Percentiles rank a stretch among this genome's conserved stretches.
phyloP scores from a whole-genome alignment of 1,139 yeast genomes.

The Barnettozyma hawaiiensis region DNA sequence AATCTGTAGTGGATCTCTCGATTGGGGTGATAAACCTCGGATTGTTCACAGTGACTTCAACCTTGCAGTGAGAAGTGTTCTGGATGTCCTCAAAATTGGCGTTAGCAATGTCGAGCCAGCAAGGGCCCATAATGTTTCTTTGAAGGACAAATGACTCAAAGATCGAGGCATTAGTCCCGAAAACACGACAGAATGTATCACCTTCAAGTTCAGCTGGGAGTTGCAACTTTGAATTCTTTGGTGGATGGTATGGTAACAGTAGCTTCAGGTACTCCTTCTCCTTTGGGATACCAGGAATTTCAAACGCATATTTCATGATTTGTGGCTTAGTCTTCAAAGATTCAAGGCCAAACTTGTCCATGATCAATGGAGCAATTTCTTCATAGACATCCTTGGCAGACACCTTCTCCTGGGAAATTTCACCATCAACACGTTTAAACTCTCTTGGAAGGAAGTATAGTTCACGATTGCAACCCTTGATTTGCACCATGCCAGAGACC shows the following conservation, averaged over 20 bases:
- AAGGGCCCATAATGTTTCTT: slow-evolving; percentile 91
- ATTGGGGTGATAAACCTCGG: slow-evolving; percentile 49
- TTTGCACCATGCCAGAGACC: slow-evolving; percentile 75
- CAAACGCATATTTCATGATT: slow-evolving; percentile 82
- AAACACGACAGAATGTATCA: slow-evolving; percentile 69
- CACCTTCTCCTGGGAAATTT: slow-evolving; percentile 37
- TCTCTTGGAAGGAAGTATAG: slow-evolving; percentile 73
- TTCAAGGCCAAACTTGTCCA: slow-evolving; percentile 57
- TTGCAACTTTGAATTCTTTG: slow-evolving; percentile 41
- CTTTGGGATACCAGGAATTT: slow-evolving; percentile 70
- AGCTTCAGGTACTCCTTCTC: slow-evolving; percentile 80
- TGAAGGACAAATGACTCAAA: slow-evolving; percentile 86
- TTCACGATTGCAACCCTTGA: slow-evolving; percentile 66
- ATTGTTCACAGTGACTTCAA: slow-evolving; percentile 56
- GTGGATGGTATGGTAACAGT: slow-evolving; percentile 63
- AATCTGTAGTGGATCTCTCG: slow-evolving; percentile 37
- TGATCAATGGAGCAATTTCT: slow-evolving; percentile 62
- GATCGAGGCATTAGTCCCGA: slow-evolving; percentile 69
- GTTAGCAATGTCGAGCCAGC: slow-evolving; percentile 77
- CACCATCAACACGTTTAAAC: slow-evolving; percentile 35
- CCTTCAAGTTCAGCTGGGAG: slow-evolving; percentile 68
- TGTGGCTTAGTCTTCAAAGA: slow-evolving; percentile 67
- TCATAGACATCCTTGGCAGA: slow-evolving; percentile 66
- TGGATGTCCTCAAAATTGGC: slow-evolving; percentile 56
- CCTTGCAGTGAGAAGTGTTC: slow-evolving; percentile 75